Evolutionary conservation across 2,329 filamentous ascomycete species (phyloP).

Genomic region (Beauveria brongniartii): DNA sequence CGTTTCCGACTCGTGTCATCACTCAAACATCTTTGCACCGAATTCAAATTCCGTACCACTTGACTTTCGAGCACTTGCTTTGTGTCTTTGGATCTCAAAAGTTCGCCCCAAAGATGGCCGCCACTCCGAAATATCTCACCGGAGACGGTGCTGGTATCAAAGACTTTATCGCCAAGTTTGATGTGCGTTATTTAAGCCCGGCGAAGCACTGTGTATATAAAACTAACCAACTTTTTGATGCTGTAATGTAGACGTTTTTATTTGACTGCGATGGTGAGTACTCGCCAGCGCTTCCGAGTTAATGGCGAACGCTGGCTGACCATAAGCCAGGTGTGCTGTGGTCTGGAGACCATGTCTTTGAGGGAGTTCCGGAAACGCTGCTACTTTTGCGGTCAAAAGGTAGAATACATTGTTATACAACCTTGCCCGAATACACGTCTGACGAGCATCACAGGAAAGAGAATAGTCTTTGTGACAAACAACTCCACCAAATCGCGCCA

Average conservation of each 20-base stretch:
- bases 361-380: constrained; percentile 76
- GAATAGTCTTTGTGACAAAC: constrained; percentile 93
- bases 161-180: constrained; percentile 82
- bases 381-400: constrained; percentile 75
- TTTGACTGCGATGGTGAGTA: constrained; percentile 90
- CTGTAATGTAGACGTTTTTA: constrained; percentile 66
- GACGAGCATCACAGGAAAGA: constrained; percentile 58
- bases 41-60: no score
- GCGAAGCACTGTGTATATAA: not conserved
- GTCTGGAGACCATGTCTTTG: constrained; percentile 88
- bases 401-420: constrained; percentile 23
- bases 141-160: constrained; percentile 70
- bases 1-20: not conserved
- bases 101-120: not conserved
- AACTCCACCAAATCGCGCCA: constrained; percentile 94
- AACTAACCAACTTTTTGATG: not conserved
- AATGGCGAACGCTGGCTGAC: constrained; percentile 13
- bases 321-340: constrained; percentile 70
- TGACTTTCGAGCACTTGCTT: not conserved
- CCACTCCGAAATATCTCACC: constrained; percentile 58
- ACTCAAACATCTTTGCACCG: not conserved
- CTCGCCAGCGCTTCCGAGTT: not conserved
- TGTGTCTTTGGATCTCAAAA: not conserved
- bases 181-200: constrained; percentile 53
- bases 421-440: not conserved